phyloP scores from a whole-genome alignment of 257 asterid species.

The Solanum peruvianum region DNA sequence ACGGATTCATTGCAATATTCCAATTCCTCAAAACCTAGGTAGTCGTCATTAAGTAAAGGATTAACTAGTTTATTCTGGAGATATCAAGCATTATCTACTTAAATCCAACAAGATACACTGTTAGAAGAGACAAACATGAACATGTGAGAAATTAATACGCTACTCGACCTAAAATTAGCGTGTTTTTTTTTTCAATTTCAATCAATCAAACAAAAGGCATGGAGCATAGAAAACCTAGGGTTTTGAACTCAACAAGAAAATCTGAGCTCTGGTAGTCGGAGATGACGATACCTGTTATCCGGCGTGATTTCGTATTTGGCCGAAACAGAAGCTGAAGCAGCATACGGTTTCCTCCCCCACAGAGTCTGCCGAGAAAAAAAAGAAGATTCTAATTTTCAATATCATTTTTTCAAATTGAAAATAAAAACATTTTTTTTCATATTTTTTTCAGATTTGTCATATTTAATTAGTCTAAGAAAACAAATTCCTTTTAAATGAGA shows the following conservation, averaged over 20 bases:
- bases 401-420: no score
- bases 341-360: neutral
- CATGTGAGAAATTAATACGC: neutral
- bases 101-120: neutral
- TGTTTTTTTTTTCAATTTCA: neutral
- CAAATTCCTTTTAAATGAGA: no score
- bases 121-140: neutral
- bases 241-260: neutral
- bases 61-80: neutral
- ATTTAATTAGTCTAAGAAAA: neutral
- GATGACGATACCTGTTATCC: neutral
- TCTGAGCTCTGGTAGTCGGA: neutral
- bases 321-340: neutral
- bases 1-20: constrained; percentile 55
- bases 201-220: neutral
- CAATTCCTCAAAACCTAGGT: neutral
- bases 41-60: neutral
- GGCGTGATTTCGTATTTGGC: neutral
- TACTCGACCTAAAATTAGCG: neutral
- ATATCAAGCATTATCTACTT: neutral
- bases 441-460: no score
- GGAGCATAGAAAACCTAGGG: neutral
- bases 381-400: no score
- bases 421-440: no score
- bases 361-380: neutral